phyloP scores from a whole-genome alignment of 345 rosid genomes.

The Xanthoceras sorbifolium region DNA sequence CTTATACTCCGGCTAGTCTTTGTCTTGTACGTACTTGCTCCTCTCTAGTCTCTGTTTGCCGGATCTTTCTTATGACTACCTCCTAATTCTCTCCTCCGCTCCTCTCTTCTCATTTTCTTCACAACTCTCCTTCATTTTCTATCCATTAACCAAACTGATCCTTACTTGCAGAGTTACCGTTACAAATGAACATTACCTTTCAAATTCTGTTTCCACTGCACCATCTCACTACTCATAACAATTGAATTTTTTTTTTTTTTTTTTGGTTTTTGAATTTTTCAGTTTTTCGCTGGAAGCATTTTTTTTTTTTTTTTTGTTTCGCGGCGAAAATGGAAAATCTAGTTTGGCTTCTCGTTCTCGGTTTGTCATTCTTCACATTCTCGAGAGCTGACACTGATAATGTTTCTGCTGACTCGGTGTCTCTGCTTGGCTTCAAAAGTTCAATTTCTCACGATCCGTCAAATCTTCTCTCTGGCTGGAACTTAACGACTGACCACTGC shows the following conservation, averaged over 20 bases:
- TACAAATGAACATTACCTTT: slow-evolving; percentile 3
- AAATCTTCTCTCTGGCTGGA: slow-evolving; percentile 49
- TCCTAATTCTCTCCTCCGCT: neutral
- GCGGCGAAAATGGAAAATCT: slow-evolving; percentile 12
- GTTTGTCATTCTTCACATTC: slow-evolving; percentile 20
- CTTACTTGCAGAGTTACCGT: neutral
- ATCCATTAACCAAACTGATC: neutral
- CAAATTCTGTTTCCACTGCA: neutral
- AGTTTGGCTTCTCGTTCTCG: slow-evolving; percentile 13
- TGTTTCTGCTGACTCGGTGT: slow-evolving; percentile 26
- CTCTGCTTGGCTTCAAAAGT: slow-evolving; percentile 51
- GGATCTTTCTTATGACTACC: slow-evolving; percentile 9
- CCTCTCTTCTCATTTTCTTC: neutral
- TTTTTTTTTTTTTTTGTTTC: neutral
- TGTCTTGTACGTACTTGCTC: slow-evolving; percentile 26
- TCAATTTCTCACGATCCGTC: slow-evolving; percentile 44
- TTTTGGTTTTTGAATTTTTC: neutral
- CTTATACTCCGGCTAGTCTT: slow-evolving; percentile 42
- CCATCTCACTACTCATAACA: neutral
- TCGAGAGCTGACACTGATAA: neutral
- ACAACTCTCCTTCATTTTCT: neutral
- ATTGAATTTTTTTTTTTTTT: no score
- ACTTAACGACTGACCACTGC: slow-evolving; percentile 34
- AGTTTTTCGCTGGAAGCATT: slow-evolving; percentile 7
- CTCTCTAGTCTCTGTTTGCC: neutral